Evolutionary conservation across 1,284 basidiomycete species (phyloP).

Genomic region (Ceratobasidium sp.): DNA sequence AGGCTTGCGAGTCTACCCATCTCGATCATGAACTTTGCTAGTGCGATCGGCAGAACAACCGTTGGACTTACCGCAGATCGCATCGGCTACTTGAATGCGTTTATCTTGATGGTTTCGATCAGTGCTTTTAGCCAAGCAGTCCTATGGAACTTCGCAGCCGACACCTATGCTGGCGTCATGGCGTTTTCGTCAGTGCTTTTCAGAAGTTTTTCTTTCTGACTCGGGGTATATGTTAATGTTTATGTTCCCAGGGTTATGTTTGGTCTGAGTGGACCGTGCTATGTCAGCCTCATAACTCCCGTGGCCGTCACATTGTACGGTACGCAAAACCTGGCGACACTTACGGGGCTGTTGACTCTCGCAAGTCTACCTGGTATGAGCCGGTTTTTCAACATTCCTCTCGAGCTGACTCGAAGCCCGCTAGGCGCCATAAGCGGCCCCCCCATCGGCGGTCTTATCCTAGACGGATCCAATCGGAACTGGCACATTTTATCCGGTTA

Average conservation of each 20-base stretch:
- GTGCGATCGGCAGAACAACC: slow-evolving; percentile 51
- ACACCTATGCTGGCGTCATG: slow-evolving; percentile 51
- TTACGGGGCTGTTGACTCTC: slow-evolving; percentile 52
- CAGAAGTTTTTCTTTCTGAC: not conserved
- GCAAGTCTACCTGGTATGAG: slow-evolving; percentile 43
- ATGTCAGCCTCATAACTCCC: slow-evolving; percentile 51
- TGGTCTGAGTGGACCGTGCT: slow-evolving; percentile 36
- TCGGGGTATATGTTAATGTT: not conserved
- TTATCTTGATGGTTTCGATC: slow-evolving; percentile 51
- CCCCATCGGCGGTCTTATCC: slow-evolving; percentile 51
- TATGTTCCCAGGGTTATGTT: slow-evolving; percentile 24
- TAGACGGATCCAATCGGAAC: slow-evolving; percentile 47
- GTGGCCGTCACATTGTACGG: slow-evolving; percentile 52
- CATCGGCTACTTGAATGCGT: slow-evolving; percentile 52
- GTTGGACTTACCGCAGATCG: slow-evolving; percentile 52
- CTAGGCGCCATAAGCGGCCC: slow-evolving; percentile 50
- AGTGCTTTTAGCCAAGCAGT: slow-evolving; percentile 51
- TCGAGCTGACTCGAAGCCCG: not conserved
- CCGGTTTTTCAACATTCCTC: not conserved
- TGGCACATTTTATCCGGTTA: slow-evolving; percentile 51
- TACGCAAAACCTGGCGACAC: slow-evolving; percentile 50
- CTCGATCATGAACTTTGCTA: slow-evolving; percentile 51
- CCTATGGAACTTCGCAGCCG: slow-evolving; percentile 52
- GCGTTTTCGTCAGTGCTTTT: slow-evolving; percentile 51
- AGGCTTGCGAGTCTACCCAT: slow-evolving; percentile 51